Percentiles rank a stretch among this genome's conserved stretches.
Conservation (phyloP, 345 rosid genomes). For the Moricandia arvensis region DNA sequence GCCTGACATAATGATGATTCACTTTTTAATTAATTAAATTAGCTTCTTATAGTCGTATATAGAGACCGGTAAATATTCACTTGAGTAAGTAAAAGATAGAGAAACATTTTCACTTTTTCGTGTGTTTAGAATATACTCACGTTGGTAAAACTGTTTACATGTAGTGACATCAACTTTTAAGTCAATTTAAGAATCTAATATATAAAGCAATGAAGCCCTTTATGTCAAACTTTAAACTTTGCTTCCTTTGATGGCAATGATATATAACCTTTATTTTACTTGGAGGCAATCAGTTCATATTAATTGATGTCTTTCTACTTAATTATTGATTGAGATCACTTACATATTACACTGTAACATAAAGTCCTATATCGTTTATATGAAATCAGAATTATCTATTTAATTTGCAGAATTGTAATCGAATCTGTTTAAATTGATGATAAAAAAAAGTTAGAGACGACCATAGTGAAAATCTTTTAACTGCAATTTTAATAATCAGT, state of each 20-base stretch:
- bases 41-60: not conserved
- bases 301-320: not conserved
- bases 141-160: slow-evolving; percentile 2
- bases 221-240: slow-evolving; percentile 30
- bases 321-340: not conserved
- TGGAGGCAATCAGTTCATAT: not conserved
- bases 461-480: not conserved
- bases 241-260: slow-evolving; percentile 30
- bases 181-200: slow-evolving; percentile 19
- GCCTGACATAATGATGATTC: not conserved
- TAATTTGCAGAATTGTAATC: too few relatives aligned
- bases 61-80: not conserved
- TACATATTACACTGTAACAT: not conserved
- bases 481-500: not conserved
- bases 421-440: too few relatives aligned
- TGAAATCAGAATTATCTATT: too few relatives aligned
- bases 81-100: not conserved
- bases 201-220: slow-evolving; percentile 8
- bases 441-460: not conserved
- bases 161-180: slow-evolving; percentile 7
- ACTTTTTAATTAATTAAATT: not conserved
- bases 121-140: not conserved
- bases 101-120: not conserved
- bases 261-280: not conserved
- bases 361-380: too few relatives aligned